Percentiles rank a stretch among this genome's conserved stretches.
These are phyloP conservation scores for Rubia peregrina DNA, from an alignment of 305 asterid species.

Conservation along the genomic window DNA sequence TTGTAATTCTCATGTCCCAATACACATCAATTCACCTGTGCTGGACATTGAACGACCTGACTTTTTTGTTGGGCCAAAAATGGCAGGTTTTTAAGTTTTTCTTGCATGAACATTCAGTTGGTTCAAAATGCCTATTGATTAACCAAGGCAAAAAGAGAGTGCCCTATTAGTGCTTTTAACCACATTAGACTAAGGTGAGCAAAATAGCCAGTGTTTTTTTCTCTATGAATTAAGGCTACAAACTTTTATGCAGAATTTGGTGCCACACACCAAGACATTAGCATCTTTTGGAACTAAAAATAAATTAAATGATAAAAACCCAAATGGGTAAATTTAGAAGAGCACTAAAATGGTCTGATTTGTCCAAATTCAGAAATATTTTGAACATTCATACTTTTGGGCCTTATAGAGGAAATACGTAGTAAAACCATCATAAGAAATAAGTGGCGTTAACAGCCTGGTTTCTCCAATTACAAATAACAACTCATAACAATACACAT, in stretches of 20 bases:
- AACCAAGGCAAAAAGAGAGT: conserved; percentile 48
- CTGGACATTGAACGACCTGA: conserved; percentile 51
- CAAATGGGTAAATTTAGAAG: conserved; percentile 8
- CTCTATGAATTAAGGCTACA: conserved; percentile 54
- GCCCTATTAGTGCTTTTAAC: conserved; percentile 60
- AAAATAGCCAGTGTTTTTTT: conserved; percentile 29
- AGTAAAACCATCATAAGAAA: too few relatives aligned
- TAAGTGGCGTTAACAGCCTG: too few relatives aligned
- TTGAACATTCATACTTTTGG: too few relatives aligned
- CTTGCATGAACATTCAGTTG: conserved; percentile 57
- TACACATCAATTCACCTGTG: conserved; percentile 56
- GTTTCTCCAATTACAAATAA: too few relatives aligned
- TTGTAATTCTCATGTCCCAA: conserved; percentile 70
- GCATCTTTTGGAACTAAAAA: not conserved
- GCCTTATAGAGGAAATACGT: too few relatives aligned
- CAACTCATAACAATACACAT: too few relatives aligned
- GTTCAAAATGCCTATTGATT: conserved; percentile 36
- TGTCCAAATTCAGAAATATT: not conserved
- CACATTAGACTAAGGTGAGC: conserved; percentile 50
- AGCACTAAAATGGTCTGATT: not conserved
- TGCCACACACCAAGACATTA: conserved; percentile 9
- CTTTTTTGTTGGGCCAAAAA: conserved; percentile 81
- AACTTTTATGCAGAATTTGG: conserved; percentile 38
- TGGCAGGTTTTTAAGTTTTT: conserved; percentile 87
- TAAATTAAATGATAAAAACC: not conserved